A percentile compares a stretch with the other conserved stretches of the same genome.
phyloP scores from a whole-genome alignment of 1,139 yeast species.

The Suhomyces kunorum region DNA sequence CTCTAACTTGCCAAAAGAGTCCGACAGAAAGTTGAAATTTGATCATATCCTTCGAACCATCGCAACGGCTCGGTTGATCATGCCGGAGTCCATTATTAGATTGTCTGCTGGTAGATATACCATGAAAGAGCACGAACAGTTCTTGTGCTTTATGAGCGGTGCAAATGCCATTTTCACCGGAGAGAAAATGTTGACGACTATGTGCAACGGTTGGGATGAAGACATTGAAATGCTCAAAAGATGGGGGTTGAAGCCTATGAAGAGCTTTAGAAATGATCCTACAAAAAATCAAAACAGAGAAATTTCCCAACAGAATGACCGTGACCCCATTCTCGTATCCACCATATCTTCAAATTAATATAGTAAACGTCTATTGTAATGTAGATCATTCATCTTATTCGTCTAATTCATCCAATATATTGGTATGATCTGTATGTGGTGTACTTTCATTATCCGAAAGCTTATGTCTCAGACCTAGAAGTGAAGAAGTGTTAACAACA shows the following conservation, averaged over 20 bases:
- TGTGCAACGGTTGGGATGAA: conserved; percentile 86
- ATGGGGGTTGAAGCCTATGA: conserved; percentile 77
- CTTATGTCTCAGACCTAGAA: conserved; percentile 14
- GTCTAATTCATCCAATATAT: conserved; percentile 19
- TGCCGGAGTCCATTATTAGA: conserved; percentile 72
- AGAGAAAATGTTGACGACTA: conserved; percentile 76
- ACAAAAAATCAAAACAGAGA: background rate
- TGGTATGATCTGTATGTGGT: conserved; percentile 13
- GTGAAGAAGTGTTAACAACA: conserved; percentile 23
- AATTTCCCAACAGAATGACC: background rate
- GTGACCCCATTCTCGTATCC: background rate
- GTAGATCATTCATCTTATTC: conserved; percentile 5
- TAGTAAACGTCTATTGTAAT: background rate
- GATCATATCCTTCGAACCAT: conserved; percentile 68
- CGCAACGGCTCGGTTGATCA: conserved; percentile 72
- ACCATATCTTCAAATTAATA: background rate
- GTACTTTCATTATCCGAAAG: conserved; percentile 12
- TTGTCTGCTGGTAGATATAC: conserved; percentile 82
- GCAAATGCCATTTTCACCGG: conserved; percentile 83
- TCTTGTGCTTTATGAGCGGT: conserved; percentile 75
- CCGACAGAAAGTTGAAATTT: conserved; percentile 47
- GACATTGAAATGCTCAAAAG: conserved; percentile 64
- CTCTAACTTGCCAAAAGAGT: conserved; percentile 39
- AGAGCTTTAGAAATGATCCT: conserved; percentile 29
- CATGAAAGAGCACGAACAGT: conserved; percentile 77